Evolutionary conservation across 306 rosid genomes (phyloP).

Genomic region (Cyamopsis tetragonoloba): DNA sequence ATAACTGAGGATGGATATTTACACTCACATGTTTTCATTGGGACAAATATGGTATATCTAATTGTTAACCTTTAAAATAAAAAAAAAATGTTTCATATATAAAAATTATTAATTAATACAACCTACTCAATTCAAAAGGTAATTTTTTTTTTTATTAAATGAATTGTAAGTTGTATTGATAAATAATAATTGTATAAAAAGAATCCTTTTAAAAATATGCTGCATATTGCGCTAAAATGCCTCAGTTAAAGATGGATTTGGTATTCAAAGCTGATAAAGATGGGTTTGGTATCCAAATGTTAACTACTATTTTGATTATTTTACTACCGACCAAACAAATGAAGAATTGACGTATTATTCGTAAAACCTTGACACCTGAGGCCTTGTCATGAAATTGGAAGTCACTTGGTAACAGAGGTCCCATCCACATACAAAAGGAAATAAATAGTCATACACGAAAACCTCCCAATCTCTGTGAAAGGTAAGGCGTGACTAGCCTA

Average conservation of each 20-base stretch:
- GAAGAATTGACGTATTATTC: constrained; percentile 4
- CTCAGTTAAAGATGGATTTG: too few relatives aligned
- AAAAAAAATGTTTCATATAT: too few relatives aligned
- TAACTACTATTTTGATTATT: not conserved
- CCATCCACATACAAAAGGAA: not conserved
- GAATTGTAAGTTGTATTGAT: too few relatives aligned
- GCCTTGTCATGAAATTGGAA: not conserved
- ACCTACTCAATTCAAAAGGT: too few relatives aligned
- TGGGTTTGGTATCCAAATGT: constrained; percentile 2
- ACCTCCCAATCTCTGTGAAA: not conserved
- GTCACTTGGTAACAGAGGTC: not conserved
- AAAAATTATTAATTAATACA: too few relatives aligned
- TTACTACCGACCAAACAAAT: constrained; percentile 18
- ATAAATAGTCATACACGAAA: constrained; percentile 18
- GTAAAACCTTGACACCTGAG: not conserved
- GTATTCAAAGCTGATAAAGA: not conserved
- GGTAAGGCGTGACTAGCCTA: not conserved
- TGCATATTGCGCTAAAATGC: not conserved
- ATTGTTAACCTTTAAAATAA: too few relatives aligned
- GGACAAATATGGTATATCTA: too few relatives aligned
- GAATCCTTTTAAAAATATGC: too few relatives aligned
- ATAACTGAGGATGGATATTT: too few relatives aligned
- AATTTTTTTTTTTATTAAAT: too few relatives aligned
- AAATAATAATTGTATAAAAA: too few relatives aligned
- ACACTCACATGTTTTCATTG: too few relatives aligned